Evolutionary conservation across 2,329 filamentous ascomycete genomes (phyloP), one percentile per base, ranked within the genome.

Genomic region (Penicillium thymicola): DNA sequence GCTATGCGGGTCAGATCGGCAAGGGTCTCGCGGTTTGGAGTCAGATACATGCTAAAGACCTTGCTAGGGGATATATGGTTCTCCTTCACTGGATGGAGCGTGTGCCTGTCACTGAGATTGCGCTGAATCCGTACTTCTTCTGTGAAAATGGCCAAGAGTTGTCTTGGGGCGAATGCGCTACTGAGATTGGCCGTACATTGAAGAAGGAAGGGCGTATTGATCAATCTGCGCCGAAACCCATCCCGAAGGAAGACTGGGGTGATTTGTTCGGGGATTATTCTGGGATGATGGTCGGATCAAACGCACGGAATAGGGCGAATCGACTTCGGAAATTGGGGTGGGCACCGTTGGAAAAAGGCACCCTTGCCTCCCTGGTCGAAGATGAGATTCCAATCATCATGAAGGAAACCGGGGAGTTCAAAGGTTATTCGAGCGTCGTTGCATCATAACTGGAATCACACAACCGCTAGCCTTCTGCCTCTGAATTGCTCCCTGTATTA

Each of bases 41-140:
- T 25, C 73, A 75, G 45, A 69, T 82, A 30, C 80, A 82, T 62
- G 79, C 82, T 8, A 53, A 68, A 18, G 79, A 82, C 63, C 68
- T 82, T 2, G 78, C 79, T 4, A 62, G 75, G 5, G 79, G 69
- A 0, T 81, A 81, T 59, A 61, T 79, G 8, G 67, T 71, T 0
- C 58, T 82, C 0, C 64, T 82, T n/a, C 78, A 80, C 60, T 72
- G 74, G 55, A 66, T 81, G 18, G 79, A 81, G 55, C 44, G 61
- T 8, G 59, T 66, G 0, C 51, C 69, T 3, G 55, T 70, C 0
- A 55, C 62, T 8, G 65, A 74, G 8, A 58, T 75, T 1, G 61
- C 77, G 2, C 56, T 72, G 32, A 79, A 81, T 57, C 78, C 78
- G 0, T 82, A 81, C 63, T 81, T 76, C 64, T 82, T 81, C 68